Conservation (phyloP, 257 asterid genomes). For the Solanum piurae region DNA sequence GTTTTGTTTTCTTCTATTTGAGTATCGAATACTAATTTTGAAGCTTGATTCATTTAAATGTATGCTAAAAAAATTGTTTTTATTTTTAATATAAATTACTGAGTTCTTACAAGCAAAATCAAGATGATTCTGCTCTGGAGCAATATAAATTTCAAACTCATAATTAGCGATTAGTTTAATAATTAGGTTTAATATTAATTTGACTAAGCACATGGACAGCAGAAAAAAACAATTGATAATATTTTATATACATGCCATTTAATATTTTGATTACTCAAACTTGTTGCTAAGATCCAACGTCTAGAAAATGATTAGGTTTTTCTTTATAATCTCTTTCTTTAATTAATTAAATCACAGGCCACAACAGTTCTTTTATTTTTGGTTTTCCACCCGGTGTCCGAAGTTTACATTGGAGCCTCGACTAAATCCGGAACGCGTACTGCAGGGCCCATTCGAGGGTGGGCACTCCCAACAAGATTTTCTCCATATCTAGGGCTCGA, state of each 20-base stretch:
- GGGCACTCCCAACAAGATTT: too few relatives aligned
- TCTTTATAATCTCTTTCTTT: neutral
- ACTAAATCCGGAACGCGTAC: too few relatives aligned
- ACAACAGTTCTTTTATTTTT: too few relatives aligned
- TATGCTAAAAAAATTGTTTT: neutral
- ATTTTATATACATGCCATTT: neutral
- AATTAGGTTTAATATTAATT: neutral
- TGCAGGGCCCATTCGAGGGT: too few relatives aligned
- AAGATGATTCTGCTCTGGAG: neutral
- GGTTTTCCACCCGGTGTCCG: too few relatives aligned
- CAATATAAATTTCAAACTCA: neutral
- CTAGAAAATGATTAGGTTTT: neutral
- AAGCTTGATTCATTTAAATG: neutral
- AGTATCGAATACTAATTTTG: too few relatives aligned
- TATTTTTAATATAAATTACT: neutral
- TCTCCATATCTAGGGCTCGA: too few relatives aligned
- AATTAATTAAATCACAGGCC: neutral
- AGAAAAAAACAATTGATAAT: neutral
- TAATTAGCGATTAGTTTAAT: neutral
- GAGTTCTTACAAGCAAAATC: neutral
- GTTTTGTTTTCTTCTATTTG: neutral
- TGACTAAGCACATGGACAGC: neutral
- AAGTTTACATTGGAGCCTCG: too few relatives aligned
- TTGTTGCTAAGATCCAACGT: neutral
- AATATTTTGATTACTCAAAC: neutral